Percentiles rank a stretch among this genome's conserved stretches.
phyloP scores from a whole-genome alignment of 805 yeast species.

The Wickerhamiella nectarea region DNA sequence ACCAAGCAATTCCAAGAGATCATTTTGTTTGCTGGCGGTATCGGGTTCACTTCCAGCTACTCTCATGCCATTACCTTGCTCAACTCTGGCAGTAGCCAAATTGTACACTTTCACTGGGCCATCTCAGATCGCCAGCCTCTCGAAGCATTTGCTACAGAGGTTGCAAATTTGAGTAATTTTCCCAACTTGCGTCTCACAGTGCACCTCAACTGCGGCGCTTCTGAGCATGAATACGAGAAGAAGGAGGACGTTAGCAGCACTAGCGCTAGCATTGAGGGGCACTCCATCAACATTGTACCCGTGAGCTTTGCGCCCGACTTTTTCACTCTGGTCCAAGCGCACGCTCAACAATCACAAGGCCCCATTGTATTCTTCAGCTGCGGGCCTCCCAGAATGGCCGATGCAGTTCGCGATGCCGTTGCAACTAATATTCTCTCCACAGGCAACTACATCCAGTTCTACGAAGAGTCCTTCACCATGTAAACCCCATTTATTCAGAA shows the following conservation, averaged over 20 bases:
- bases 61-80: slow-evolving; percentile 8
- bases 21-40: slow-evolving; percentile 42
- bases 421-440: slow-evolving; percentile 8
- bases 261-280: background rate
- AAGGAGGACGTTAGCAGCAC: background rate
- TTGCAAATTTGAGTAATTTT: slow-evolving; percentile 21
- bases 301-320: slow-evolving; percentile 6
- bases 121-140: slow-evolving; percentile 40
- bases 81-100: slow-evolving; percentile 15
- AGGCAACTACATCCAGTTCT: slow-evolving; percentile 13
- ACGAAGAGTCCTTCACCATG: slow-evolving; percentile 14
- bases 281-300: background rate
- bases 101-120: slow-evolving; percentile 45
- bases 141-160: slow-evolving; percentile 34
- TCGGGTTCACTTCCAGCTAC: slow-evolving; percentile 43
- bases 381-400: slow-evolving; percentile 14
- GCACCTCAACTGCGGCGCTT: background rate
- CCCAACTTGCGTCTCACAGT: slow-evolving; percentile 5
- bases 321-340: slow-evolving; percentile 1
- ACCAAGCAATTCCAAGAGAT: slow-evolving; percentile 29
- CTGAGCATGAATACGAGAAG: background rate
- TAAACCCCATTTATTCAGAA: slow-evolving; percentile 2
- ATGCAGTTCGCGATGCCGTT: slow-evolving; percentile 12
- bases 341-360: slow-evolving; percentile 7
- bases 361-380: slow-evolving; percentile 13